Percentiles rank a stretch among this genome's conserved stretches.
Evolutionary conservation across 2,329 filamentous ascomycete genomes (phyloP).

Genomic region (Plectosphaerella plurivora): DNA sequence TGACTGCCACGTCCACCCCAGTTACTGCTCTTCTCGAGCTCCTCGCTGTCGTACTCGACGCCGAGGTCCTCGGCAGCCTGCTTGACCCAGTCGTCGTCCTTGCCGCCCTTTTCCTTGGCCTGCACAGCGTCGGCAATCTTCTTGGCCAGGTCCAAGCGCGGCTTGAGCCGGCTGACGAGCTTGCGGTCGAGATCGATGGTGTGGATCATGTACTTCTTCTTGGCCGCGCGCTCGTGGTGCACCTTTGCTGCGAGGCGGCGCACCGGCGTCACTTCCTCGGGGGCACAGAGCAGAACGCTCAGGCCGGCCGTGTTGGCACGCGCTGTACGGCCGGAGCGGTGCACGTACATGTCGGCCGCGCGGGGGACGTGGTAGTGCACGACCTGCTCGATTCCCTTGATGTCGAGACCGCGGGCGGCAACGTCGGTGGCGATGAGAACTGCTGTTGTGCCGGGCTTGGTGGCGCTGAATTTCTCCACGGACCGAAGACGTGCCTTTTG

Average conservation of each 20-base stretch:
- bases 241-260: constrained; percentile 83
- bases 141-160: constrained; percentile 77
- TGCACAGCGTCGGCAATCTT: constrained; percentile 76
- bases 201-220: constrained; percentile 61
- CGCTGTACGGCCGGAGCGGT: constrained; percentile 90
- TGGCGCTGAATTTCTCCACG: constrained; percentile 78
- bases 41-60: constrained; percentile 88
- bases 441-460: constrained; percentile 46
- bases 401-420: constrained; percentile 88
- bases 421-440: constrained; percentile 92
- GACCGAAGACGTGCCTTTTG: constrained; percentile 94
- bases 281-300: constrained; percentile 83
- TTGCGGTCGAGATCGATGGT: constrained; percentile 81
- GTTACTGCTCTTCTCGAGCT: constrained; percentile 63
- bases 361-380: constrained; percentile 95
- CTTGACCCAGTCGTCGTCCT: constrained; percentile 80
- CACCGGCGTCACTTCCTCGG: constrained; percentile 85
- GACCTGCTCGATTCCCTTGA: constrained; percentile 82
- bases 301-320: constrained; percentile 73
- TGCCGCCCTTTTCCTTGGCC: constrained; percentile 81
- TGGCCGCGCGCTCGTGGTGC: constrained; percentile 55
- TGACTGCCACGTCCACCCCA: constrained; percentile 67
- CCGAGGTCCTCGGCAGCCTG: constrained; percentile 87
- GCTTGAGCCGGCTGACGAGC: constrained; percentile 70
- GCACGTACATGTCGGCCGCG: constrained; percentile 88